Percentiles rank a stretch among this genome's conserved stretches.
Conservation (phyloP, 108 stramenopile genomes). For the Halocafeteria seosinensis region DNA sequence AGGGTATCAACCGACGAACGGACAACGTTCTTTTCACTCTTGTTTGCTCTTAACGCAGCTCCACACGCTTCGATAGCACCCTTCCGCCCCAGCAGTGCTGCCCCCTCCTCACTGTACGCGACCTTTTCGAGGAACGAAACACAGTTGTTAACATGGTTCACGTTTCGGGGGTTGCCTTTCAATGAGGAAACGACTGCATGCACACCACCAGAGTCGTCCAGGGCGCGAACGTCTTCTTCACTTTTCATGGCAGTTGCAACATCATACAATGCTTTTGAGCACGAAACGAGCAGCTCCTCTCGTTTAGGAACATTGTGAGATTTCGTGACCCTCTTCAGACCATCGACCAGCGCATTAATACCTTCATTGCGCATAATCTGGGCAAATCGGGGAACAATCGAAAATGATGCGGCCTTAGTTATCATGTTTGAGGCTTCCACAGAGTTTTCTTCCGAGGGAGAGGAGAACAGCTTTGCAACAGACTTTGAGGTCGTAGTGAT, state of each 20-base stretch:
- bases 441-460: background rate
- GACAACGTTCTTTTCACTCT: background rate
- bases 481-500: background rate
- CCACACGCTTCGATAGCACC: constrained; percentile 1
- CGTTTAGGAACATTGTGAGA: background rate
- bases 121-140: background rate
- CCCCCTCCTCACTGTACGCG: background rate
- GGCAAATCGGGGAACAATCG: background rate
- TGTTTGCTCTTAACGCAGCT: constrained; percentile 12
- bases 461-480: background rate
- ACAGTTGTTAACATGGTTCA: background rate
- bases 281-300: background rate
- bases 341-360: background rate
- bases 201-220: background rate
- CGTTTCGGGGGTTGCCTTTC: background rate
- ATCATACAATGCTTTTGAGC: background rate
- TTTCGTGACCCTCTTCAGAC: background rate
- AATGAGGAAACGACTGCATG: background rate
- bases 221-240: background rate
- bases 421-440: background rate
- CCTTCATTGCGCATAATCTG: background rate
- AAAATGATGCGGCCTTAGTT: background rate
- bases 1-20: constrained; percentile 7
- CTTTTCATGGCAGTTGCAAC: background rate
- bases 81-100: background rate